Percentiles rank a stretch among this genome's conserved stretches.
phyloP scores from a whole-genome alignment of 2,329 filamentous ascomycete genomes.

The Colletotrichum destructivum region DNA sequence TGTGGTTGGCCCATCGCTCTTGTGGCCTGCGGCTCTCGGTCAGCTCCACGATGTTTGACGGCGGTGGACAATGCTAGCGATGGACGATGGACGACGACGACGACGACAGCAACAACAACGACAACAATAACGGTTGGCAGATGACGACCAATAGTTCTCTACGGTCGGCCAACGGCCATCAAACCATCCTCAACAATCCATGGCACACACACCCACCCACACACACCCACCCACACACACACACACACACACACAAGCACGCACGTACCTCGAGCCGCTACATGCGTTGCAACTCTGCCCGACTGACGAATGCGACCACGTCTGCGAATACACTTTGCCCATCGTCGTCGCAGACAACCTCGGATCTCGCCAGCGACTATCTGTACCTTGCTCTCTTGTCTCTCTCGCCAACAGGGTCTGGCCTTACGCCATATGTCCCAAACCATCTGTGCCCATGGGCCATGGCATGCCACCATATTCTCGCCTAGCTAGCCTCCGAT shows the following conservation, averaged over 20 bases:
- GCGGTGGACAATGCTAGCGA: no score
- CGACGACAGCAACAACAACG: background rate
- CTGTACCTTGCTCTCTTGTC: background rate
- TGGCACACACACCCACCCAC: background rate
- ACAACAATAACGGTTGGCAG: background rate
- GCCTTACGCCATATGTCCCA: constrained; percentile 2
- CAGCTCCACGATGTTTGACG: no score
- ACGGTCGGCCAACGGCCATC: constrained; percentile 1
- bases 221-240: background rate
- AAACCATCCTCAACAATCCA: background rate
- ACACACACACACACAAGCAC: background rate
- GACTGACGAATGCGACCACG: background rate
- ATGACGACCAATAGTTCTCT: background rate
- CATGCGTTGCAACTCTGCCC: background rate
- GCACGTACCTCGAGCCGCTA: no score
- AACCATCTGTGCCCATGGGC: background rate
- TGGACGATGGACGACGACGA: no score
- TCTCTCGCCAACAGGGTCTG: background rate
- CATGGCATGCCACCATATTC: background rate
- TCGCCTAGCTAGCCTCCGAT: constrained; percentile 29
- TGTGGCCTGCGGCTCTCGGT: background rate
- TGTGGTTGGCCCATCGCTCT: constrained; percentile 17
- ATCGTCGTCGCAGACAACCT: constrained; percentile 1
- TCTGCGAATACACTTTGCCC: constrained; percentile 3
- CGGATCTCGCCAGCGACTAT: background rate